Base-by-base conservation (phyloP, 495 filamentous ascomycete species). In the Schizothecium vesticola region DNA sequence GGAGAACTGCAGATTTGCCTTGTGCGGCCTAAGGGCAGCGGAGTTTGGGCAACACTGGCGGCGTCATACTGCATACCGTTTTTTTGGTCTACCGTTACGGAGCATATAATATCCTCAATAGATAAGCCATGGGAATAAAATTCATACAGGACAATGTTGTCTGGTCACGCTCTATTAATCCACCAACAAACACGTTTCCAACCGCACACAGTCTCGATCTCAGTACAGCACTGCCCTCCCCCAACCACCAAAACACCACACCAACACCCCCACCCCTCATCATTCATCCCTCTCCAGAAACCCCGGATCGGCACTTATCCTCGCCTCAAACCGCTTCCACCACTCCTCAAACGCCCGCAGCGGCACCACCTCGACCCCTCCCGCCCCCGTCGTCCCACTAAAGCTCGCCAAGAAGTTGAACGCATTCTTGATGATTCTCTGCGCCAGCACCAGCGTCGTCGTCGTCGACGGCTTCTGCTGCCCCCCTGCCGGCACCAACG, bases 391-490 rank as follows among this genome's bases (percentile, higher is more conserved):
- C 73, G 77, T 79, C 59, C 83, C 84, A 58, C 90, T 90, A 83
- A 96, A 98, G 72, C 93, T 91, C 24, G 94, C 88, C 58, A 99
- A 81, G 76, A 96, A 98, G 78, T 98, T 97, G 73, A 97, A 99
- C n/a, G 93, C 94, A 77, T 97, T 96, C 70, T 89, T 88, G 70
- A 98, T 97, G 67, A 99, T 97, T 67, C 92, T 81, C 81, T 97
- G 93, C 61, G 95, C 95, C 19, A 99, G 81, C 26, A 90, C 81
- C 73, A 93, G 87, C 12, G 92, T 94, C 43, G 84, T 80, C 5
- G 86, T 76, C 25, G 80, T 3, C 16, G 59, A 16, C 26, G 1
- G 31, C 23, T 21, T n/a, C 56, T 31, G 56, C 31, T 28, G 60
- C 13, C 55, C n/a, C n/a, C n/a, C n/a, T n/a, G 43, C 63, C 1